phyloP scores from a whole-genome alignment of 169 alveolate genomes.

The Eimeria sp. region DNA sequence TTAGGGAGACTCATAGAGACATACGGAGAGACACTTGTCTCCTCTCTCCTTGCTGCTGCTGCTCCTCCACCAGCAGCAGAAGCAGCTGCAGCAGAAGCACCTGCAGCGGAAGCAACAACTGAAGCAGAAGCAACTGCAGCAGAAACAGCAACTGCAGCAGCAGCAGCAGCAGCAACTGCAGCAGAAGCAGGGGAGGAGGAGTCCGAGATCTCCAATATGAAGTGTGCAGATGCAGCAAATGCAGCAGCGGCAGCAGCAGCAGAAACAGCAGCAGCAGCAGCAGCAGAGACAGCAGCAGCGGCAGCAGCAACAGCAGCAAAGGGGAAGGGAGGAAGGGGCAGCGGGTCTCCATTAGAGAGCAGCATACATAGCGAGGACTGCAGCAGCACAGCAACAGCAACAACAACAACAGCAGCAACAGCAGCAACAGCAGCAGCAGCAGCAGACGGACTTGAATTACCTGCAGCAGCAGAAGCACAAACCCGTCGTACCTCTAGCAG shows the following conservation, averaged over 20 bases:
- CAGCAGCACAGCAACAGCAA: not conserved
- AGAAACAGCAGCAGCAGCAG: not conserved
- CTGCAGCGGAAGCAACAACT: too few relatives aligned
- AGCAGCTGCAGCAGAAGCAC: not conserved
- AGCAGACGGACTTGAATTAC: not conserved
- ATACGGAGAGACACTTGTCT: slow-evolving; percentile 22
- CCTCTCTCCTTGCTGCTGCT: slow-evolving; percentile 15
- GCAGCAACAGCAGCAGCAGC: slow-evolving; percentile 35
- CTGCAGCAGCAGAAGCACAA: slow-evolving; percentile 5
- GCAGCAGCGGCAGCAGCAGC: slow-evolving; percentile 3
- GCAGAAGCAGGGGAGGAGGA: not conserved
- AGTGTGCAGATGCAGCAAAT: not conserved
- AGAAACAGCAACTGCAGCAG: not conserved
- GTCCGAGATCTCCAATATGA: too few relatives aligned
- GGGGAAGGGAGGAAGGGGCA: not conserved
- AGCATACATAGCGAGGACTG: not conserved
- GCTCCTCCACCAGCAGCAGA: not conserved
- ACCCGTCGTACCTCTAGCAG: not conserved
- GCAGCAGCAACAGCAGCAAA: slow-evolving; percentile 5
- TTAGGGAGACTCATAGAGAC: not conserved
- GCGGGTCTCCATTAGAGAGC: not conserved
- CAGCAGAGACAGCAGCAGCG: not conserved
- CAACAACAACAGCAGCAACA: not conserved
- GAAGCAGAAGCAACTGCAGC: not conserved
- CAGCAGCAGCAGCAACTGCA: not conserved